These are phyloP conservation scores for Sclerotinia subarctica DNA, from an alignment of 2,329 filamentous ascomycete genomes.

Conservation along the genomic window DNA sequence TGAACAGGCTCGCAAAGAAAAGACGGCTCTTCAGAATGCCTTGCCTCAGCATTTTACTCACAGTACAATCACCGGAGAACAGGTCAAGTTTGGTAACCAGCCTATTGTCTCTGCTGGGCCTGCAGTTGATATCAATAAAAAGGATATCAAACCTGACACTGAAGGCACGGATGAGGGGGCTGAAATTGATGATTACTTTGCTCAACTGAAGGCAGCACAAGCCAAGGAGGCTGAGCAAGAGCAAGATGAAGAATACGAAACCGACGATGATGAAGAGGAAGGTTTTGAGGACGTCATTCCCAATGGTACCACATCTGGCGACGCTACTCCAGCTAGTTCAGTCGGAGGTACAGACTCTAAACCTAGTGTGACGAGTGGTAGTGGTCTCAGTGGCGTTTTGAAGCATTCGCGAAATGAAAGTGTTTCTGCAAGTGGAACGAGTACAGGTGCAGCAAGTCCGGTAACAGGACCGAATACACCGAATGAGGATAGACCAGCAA, in stretches of 20 bases:
- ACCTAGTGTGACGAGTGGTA: slow-evolving; percentile 25
- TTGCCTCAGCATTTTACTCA: slow-evolving; percentile 70
- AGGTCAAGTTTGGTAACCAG: slow-evolving; percentile 48
- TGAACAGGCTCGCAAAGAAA: slow-evolving; percentile 62
- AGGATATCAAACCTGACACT: slow-evolving; percentile 42
- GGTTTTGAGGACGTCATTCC: slow-evolving; percentile 48
- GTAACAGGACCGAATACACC: slow-evolving; percentile 39
- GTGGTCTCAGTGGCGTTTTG: slow-evolving; percentile 31
- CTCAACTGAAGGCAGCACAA: slow-evolving; percentile 61
- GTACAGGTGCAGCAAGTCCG: slow-evolving; percentile 37
- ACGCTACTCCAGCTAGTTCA: slow-evolving; percentile 35
- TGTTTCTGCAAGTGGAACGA: slow-evolving; percentile 36
- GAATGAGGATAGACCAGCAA: slow-evolving; percentile 49
- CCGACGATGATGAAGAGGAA: slow-evolving; percentile 46
- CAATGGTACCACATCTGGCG: slow-evolving; percentile 29
- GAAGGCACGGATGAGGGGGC: slow-evolving; percentile 48
- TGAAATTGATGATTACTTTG: slow-evolving; percentile 65
- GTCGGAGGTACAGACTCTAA: slow-evolving; percentile 27
- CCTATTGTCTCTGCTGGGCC: slow-evolving; percentile 40
- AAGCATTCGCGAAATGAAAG: slow-evolving; percentile 33
- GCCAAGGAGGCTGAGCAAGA: slow-evolving; percentile 48
- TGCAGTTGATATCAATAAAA: slow-evolving; percentile 47
- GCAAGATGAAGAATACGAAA: slow-evolving; percentile 51
- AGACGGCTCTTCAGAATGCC: slow-evolving; percentile 64
- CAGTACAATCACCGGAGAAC: slow-evolving; percentile 63